These are phyloP conservation scores for Apium graveolens DNA, from an alignment of 129 eudicot species.

Conservation along the genomic window DNA sequence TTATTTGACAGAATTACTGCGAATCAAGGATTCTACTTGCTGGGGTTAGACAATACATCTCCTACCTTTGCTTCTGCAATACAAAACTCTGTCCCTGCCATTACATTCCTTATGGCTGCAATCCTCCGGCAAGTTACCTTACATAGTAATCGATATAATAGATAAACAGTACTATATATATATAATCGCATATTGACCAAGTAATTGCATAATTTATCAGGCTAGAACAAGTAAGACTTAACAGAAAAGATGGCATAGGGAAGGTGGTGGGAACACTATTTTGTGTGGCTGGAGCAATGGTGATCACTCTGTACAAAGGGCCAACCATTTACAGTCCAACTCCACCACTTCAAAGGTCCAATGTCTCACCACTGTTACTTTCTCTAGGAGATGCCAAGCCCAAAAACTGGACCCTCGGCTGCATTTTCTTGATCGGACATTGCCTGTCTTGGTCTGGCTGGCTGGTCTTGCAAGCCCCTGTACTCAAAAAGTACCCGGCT, in stretches of 20 bases:
- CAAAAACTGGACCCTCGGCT: constrained; percentile 91
- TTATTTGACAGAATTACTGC: constrained; percentile 61
- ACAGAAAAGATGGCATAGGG: constrained; percentile 86
- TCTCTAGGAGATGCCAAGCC: constrained; percentile 77
- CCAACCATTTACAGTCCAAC: constrained; percentile 89
- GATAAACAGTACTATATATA: not conserved
- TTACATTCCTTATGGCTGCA: constrained; percentile 90
- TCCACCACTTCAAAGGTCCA: constrained; percentile 33
- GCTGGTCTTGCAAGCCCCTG: constrained; percentile 91
- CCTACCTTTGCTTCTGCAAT: constrained; percentile 97
- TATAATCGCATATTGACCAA: not conserved
- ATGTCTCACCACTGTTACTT: constrained; percentile 31
- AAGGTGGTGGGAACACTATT: constrained; percentile 70
- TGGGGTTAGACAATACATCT: constrained; percentile 89
- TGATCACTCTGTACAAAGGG: constrained; percentile 90
- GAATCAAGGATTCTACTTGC: constrained; percentile 87
- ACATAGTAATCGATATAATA: not conserved
- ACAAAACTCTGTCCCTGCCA: constrained; percentile 95
- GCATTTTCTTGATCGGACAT: constrained; percentile 88
- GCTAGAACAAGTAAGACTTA: constrained; percentile 76
- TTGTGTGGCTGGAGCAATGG: constrained; percentile 91
- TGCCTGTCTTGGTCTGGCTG: constrained; percentile 96
- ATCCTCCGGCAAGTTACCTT: constrained; percentile 49
- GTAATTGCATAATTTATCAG: constrained; percentile 29
- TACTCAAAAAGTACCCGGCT: constrained; percentile 90